A percentile compares a stretch with the other conserved stretches of the same genome.
phyloP scores from a whole-genome alignment of 1,139 yeast species.

The Geotrichum aggregatum region DNA sequence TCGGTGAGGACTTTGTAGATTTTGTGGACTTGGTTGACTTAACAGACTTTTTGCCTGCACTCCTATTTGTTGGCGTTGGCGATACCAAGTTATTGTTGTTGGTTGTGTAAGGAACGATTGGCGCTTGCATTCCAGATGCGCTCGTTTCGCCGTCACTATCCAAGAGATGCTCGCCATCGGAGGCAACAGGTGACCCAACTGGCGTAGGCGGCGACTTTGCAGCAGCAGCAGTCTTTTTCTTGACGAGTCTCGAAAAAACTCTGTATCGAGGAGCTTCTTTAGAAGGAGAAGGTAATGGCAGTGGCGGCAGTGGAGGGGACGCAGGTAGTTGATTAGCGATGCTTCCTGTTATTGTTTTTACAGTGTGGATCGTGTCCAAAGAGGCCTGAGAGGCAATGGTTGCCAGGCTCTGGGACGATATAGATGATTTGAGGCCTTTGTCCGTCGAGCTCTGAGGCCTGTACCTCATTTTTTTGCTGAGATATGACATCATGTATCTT shows the following conservation, averaged over 20 bases:
- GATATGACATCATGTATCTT: constrained; percentile 5
- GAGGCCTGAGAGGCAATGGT: not conserved
- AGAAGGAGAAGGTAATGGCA: not conserved
- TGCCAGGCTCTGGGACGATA: not conserved
- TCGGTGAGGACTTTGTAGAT: no score
- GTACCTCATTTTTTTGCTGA: not conserved
- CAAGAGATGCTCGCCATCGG: not conserved
- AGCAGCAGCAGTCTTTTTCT: not conserved
- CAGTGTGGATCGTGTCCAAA: not conserved
- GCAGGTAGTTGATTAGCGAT: not conserved
- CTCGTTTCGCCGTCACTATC: not conserved
- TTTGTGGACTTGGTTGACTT: no score
- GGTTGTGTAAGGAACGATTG: no score
- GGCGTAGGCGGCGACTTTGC: not conserved
- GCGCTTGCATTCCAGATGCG: no score
- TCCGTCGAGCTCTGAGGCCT: not conserved
- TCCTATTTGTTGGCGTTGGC: no score
- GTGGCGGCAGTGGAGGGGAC: not conserved
- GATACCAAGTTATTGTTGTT: no score
- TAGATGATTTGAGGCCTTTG: not conserved
- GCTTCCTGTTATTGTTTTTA: not conserved
- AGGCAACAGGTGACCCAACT: not conserved
- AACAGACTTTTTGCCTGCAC: no score
- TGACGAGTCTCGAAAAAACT: not conserved
- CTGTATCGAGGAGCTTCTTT: not conserved